Evolutionary conservation across 768 basidiomycete genomes (phyloP).

Genomic region (Suillus tomentosus): DNA sequence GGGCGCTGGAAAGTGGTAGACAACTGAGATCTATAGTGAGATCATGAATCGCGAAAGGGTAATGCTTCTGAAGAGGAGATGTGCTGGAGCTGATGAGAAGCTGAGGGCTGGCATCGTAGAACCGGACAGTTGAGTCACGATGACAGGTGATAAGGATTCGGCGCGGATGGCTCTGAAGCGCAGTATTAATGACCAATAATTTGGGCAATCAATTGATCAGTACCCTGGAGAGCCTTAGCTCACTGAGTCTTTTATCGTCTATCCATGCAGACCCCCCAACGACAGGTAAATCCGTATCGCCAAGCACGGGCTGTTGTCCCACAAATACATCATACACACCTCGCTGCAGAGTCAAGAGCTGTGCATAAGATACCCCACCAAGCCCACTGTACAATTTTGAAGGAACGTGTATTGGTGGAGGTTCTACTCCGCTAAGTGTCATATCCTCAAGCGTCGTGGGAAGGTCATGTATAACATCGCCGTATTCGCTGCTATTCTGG

Average conservation of each 20-base stretch:
- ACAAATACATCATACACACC: constrained; percentile 48
- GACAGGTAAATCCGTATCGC: constrained; percentile 37
- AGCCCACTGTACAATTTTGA: constrained; percentile 37
- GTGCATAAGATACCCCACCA: constrained; percentile 43
- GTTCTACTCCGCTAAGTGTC: constrained; percentile 7
- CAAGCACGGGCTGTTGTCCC: constrained; percentile 15
- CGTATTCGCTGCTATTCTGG: too few relatives aligned
- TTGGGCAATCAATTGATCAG: constrained; percentile 14
- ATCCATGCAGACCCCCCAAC: constrained; percentile 61
- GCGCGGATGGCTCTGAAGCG: constrained; percentile 55
- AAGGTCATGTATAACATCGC: constrained; percentile 5
- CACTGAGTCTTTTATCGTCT: constrained; percentile 50
- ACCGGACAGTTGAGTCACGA: constrained; percentile 62
- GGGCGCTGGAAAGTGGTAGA: constrained; percentile 37
- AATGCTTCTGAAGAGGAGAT: constrained; percentile 58
- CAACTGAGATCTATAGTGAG: constrained; percentile 61
- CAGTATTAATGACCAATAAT: neutral
- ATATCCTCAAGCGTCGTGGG: constrained; percentile 11
- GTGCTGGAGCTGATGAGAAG: constrained; percentile 51
- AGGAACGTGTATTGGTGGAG: constrained; percentile 9
- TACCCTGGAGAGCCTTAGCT: constrained; percentile 60
- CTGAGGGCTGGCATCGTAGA: constrained; percentile 76
- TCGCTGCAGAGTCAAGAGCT: constrained; percentile 49
- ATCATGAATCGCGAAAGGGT: constrained; percentile 62
- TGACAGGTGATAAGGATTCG: constrained; percentile 68